These are phyloP conservation scores for Penicillium nordicum DNA, from an alignment of 2,329 filamentous ascomycete genomes.

Conservation along the genomic window DNA sequence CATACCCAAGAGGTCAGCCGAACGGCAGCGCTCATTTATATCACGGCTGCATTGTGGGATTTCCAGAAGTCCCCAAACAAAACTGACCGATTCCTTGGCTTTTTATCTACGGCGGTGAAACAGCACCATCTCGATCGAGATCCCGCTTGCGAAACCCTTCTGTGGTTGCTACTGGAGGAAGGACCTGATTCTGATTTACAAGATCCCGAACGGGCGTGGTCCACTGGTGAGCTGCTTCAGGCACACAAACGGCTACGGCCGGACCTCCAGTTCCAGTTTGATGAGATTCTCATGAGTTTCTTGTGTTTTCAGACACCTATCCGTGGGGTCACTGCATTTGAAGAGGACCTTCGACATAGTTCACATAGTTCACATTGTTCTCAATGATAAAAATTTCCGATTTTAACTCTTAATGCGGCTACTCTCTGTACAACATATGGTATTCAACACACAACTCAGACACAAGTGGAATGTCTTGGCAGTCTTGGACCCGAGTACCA, in stretches of 20 bases:
- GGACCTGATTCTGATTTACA: constrained; percentile 34
- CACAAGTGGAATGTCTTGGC: constrained; percentile 11
- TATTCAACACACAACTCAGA: neutral
- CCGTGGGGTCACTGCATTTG: constrained; percentile 33
- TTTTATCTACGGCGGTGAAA: constrained; percentile 25
- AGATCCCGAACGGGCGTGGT: constrained; percentile 37
- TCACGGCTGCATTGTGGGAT: constrained; percentile 38
- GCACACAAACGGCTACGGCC: constrained; percentile 36
- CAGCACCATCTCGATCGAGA: constrained; percentile 34
- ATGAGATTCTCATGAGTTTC: constrained; percentile 39
- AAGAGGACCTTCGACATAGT: constrained; percentile 28
- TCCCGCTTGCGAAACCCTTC: constrained; percentile 39
- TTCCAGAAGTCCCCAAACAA: constrained; percentile 30
- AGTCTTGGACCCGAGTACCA: constrained; percentile 11
- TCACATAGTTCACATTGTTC: neutral
- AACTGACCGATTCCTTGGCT: constrained; percentile 33
- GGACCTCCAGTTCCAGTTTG: constrained; percentile 40
- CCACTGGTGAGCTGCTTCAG: constrained; percentile 35
- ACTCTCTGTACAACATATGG: neutral
- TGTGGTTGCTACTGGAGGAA: constrained; percentile 42
- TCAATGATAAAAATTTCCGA: neutral
- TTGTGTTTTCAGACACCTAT: constrained; percentile 34
- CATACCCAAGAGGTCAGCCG: constrained; percentile 37
- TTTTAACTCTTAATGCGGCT: neutral
- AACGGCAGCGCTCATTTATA: constrained; percentile 39